Percentiles rank a stretch among this genome's conserved stretches.
These are phyloP conservation scores for Coccomyxa sp. DNA, from an alignment of 139 green algal genomes.

Conservation along the genomic window DNA sequence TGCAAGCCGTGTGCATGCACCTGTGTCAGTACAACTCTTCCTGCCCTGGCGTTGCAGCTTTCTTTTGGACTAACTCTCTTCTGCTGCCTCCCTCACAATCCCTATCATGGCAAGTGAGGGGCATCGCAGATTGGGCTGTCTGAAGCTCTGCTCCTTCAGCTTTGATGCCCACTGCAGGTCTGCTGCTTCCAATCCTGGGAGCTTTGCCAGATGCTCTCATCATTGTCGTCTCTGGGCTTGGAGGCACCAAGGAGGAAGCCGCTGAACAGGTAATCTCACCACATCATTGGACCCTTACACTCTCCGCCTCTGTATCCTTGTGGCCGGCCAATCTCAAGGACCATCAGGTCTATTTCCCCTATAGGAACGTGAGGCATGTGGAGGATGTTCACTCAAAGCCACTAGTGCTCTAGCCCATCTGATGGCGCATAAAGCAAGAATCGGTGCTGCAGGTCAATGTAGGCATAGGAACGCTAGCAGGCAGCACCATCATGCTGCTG, in stretches of 20 bases:
- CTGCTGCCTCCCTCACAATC: no score
- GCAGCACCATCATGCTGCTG: constrained; percentile 57
- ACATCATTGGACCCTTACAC: background rate
- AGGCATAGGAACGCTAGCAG: constrained; percentile 54
- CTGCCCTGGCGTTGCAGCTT: no score
- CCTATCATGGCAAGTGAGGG: no score
- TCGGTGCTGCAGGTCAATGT: constrained; percentile 34
- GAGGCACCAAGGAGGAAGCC: constrained; percentile 12
- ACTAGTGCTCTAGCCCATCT: background rate
- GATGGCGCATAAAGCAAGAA: no score
- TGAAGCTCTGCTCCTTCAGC: no score
- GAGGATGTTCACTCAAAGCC: background rate
- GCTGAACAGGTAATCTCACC: constrained; percentile 27
- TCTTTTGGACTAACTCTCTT: no score
- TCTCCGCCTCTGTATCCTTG: background rate
- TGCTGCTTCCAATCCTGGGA: constrained; percentile 55
- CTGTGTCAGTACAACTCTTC: no score
- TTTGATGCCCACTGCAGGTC: no score
- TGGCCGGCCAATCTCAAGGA: background rate
- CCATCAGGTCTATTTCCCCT: background rate
- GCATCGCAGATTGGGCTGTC: no score
- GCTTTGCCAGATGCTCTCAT: constrained; percentile 55
- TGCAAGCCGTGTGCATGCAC: no score
- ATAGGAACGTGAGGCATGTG: background rate
- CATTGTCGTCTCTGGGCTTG: constrained; percentile 46